Percentiles rank a stretch among this genome's conserved stretches.
Evolutionary conservation across 495 filamentous ascomycete species (phyloP).

Genomic region (Amniculicola lignicola): DNA sequence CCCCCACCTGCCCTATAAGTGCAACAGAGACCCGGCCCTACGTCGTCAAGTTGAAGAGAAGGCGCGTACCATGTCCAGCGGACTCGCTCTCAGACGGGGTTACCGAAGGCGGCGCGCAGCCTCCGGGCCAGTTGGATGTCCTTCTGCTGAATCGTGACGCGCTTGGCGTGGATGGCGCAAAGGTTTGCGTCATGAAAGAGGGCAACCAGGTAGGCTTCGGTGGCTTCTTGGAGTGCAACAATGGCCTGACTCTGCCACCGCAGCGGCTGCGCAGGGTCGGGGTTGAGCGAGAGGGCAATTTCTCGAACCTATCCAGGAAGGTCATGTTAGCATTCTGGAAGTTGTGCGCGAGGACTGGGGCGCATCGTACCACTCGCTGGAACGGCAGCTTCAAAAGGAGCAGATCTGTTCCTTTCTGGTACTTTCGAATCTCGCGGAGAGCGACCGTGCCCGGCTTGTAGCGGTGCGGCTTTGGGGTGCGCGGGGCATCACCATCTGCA

Average conservation of each 20-base stretch:
- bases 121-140: slow-evolving; percentile 37
- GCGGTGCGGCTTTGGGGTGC: slow-evolving; percentile 47
- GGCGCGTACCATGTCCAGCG: too few relatives aligned
- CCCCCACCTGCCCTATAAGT: too few relatives aligned
- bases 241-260: slow-evolving; percentile 94
- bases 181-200: slow-evolving; percentile 95
- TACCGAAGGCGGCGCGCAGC: slow-evolving; percentile 33
- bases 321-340: background rate
- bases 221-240: slow-evolving; percentile 82
- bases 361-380: slow-evolving; percentile 66
- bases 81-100: slow-evolving; percentile 28
- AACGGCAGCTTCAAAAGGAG: slow-evolving; percentile 81
- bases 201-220: slow-evolving; percentile 90
- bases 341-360: background rate
- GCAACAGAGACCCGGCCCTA: too few relatives aligned
- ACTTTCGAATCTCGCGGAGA: slow-evolving; percentile 78
- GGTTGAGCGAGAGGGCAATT: slow-evolving; percentile 56
- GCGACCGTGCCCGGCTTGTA: slow-evolving; percentile 85
- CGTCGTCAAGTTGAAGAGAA: too few relatives aligned
- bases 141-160: slow-evolving; percentile 91
- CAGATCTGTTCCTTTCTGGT: slow-evolving; percentile 79
- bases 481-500: background rate
- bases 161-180: slow-evolving; percentile 91
- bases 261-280: slow-evolving; percentile 56
- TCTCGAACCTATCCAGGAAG: slow-evolving; percentile 64